Base-by-base conservation (phyloP, 1,284 basidiomycete genomes). In the Spongiforma sp. region DNA sequence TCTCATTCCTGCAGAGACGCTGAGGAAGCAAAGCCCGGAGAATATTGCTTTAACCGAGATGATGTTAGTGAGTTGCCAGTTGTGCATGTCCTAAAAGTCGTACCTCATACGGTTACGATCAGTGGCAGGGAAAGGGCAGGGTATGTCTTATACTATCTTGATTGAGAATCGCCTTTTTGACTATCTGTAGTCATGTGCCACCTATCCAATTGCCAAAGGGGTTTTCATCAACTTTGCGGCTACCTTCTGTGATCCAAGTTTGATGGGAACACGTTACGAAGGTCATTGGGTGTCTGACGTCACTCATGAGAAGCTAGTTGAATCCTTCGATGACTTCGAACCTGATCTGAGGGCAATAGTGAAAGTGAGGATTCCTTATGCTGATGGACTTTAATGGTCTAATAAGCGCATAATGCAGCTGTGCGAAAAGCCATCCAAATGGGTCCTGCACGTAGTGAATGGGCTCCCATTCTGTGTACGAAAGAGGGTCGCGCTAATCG, bases 161-260 rank as follows among this genome's bases (percentile, higher is more conserved):
- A 2, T 50, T 48, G 32, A 28, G 14, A 26, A 39, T 34, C 17
- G 32, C 41, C 7, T 2, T 2, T 43, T 43, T 5, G 48, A 24
- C 33, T 7, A 34, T n/a, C 28, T 7, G 17, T 53, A 59, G 84
- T 78, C 79, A 67, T 41, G 82, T 2, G 75, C 82, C 1, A 76
- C 77, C 6, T 86, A 83, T 70, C 82, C 82, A 1, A 77, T 85
- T 32, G 77, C 78, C 19, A 74, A 78, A 30, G 81, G 81, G 0
- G 72, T 71, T 8, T 61, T 79, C 24, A 72, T 86, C 66, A 86
- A 85, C 52, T 65, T 84, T 24, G 82, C 78, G 7, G 81, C 78
- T 5, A 76, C 79, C 26, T 64, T 73, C 17, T 70, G 75, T 8
- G 71, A 78, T n/a, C 77, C 76, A 24, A 74, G 74, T 17, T 71